Evolutionary conservation across 2,329 filamentous ascomycete genomes (phyloP).

Genomic region (Sodiomyces alkalinus): DNA sequence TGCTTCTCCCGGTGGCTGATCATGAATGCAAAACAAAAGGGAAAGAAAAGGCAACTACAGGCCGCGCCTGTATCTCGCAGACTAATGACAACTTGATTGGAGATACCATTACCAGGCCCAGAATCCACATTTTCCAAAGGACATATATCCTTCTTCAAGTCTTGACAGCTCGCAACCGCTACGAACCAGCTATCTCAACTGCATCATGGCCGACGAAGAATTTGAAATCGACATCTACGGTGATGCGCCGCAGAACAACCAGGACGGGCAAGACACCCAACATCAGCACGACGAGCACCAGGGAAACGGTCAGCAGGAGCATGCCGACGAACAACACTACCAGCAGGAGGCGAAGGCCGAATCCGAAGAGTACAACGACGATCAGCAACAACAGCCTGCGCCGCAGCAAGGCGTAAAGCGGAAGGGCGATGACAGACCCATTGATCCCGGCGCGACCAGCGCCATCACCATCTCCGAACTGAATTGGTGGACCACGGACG

Average conservation of each 20-base stretch:
- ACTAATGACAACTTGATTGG: constrained; percentile 9
- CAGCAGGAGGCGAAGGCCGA: constrained; percentile 15
- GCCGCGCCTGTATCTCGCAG: constrained; percentile 22
- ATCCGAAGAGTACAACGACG: constrained; percentile 12
- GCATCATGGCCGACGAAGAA: constrained; percentile 53
- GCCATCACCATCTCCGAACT: constrained; percentile 80
- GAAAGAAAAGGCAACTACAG: constrained; percentile 15
- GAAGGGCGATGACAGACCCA: constrained; percentile 42
- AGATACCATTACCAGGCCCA: constrained; percentile 3
- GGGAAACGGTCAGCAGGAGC: constrained; percentile 12
- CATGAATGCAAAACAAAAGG: constrained; percentile 13
- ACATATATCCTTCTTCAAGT: too few species aligned
- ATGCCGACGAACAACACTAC: constrained; percentile 15
- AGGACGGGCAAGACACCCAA: constrained; percentile 22
- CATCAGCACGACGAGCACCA: constrained; percentile 21
- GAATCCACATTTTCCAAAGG: constrained; percentile 9
- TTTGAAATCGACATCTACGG: constrained; percentile 62
- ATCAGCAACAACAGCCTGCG: constrained; percentile 11
- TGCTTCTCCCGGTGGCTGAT: constrained; percentile 15
- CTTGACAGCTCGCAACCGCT: too few species aligned
- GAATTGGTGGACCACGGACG: constrained; percentile 94
- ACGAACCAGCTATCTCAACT: too few species aligned
- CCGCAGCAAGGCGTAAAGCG: constrained; percentile 43
- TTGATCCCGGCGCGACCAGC: constrained; percentile 45
- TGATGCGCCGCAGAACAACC: constrained; percentile 30